Evolutionary conservation across 208 protist genomes (phyloP).

Genomic region (Vickermania ingenoplastis): DNA sequence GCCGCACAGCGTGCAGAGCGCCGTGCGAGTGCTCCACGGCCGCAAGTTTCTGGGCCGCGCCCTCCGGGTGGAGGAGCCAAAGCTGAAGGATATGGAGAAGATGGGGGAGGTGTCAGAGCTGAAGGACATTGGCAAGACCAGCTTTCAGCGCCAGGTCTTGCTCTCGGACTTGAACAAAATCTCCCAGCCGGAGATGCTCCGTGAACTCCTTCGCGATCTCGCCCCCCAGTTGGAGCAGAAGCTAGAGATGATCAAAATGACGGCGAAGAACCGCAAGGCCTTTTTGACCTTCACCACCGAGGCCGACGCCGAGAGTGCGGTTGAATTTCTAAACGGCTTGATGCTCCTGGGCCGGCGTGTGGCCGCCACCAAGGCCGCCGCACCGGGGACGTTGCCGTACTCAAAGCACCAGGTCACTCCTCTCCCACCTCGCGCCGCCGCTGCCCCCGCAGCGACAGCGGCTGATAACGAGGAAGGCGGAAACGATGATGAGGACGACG

Average conservation of each 20-base stretch:
- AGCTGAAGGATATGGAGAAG: conserved; percentile 48
- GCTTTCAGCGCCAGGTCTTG: conserved; percentile 75
- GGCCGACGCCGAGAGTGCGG: conserved; percentile 54
- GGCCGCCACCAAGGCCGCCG: conserved; percentile 44
- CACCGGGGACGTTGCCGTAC: conserved; percentile 77
- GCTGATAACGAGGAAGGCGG: conserved; percentile 15
- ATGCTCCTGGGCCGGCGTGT: conserved; percentile 73
- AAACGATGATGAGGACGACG: background rate
- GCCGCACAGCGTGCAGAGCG: conserved; percentile 73
- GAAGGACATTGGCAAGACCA: conserved; percentile 62
- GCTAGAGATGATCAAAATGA: conserved; percentile 86
- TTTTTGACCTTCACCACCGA: conserved; percentile 76
- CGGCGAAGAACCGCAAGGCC: conserved; percentile 82
- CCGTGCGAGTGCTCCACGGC: conserved; percentile 78
- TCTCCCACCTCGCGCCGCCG: background rate
- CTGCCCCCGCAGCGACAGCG: background rate
- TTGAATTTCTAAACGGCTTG: conserved; percentile 80
- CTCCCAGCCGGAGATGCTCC: conserved; percentile 79
- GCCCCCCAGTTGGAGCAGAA: conserved; percentile 79
- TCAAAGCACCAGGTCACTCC: conserved; percentile 19
- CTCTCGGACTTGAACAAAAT: conserved; percentile 76
- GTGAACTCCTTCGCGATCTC: conserved; percentile 78
- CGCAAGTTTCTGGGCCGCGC: conserved; percentile 83
- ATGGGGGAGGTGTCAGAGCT: conserved; percentile 22
- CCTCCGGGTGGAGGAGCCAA: conserved; percentile 82